Percentiles rank a stretch among this genome's conserved stretches.
Evolutionary conservation across 345 rosid species (phyloP).

Genomic region (Ceriops decandra): DNA sequence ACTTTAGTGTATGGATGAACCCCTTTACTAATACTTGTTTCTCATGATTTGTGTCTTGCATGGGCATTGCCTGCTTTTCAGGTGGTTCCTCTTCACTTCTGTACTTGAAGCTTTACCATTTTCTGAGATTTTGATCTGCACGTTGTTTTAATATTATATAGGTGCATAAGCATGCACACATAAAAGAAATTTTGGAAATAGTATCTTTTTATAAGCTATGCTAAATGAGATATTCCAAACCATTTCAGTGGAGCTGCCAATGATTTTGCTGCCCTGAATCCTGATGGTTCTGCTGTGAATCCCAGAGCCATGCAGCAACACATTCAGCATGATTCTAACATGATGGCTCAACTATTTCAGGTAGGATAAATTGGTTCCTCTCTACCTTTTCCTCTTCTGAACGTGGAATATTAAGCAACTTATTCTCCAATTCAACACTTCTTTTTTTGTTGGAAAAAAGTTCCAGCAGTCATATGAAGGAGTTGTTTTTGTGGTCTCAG

Average conservation of each 20-base stretch:
- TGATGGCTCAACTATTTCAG: constrained; percentile 82
- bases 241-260: constrained; percentile 49
- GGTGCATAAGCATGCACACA: background rate
- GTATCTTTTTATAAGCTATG: background rate
- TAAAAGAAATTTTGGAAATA: background rate
- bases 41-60: too few species aligned
- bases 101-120: background rate
- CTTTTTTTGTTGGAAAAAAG: background rate
- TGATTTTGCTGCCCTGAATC: constrained; percentile 56
- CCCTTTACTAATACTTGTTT: too few species aligned
- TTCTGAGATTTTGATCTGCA: background rate
- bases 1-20: too few species aligned
- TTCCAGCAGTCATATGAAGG: background rate
- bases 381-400: background rate
- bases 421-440: background rate
- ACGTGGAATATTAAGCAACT: background rate
- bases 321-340: constrained; percentile 63
- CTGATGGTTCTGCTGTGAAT: constrained; percentile 88
- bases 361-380: constrained; percentile 28
- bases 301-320: constrained; percentile 91
- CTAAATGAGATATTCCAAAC: constrained; percentile 14
- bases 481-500: background rate
- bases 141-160: background rate
- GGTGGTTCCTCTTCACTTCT: too few species aligned
- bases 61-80: too few species aligned